These are phyloP conservation scores for Aspergillus uvarum DNA, from an alignment of 2,329 filamentous ascomycete genomes.

Conservation along the genomic window DNA sequence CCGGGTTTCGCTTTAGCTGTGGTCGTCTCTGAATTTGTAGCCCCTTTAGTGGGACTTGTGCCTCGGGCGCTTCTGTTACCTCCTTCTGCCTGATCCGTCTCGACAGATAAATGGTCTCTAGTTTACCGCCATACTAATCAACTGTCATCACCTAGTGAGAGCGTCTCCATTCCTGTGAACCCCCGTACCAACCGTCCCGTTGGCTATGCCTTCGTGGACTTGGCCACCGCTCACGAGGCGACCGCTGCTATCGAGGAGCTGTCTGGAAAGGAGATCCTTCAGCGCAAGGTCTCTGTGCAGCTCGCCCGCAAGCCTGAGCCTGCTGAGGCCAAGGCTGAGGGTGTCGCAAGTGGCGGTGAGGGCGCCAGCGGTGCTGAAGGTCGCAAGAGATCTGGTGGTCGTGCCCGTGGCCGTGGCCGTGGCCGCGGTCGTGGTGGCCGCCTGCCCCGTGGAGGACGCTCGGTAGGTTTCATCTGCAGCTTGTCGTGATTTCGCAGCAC, in stretches of 20 bases:
- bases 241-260: conserved; percentile 94
- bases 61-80: neutral
- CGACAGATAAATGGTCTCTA: no score
- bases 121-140: conserved; percentile 13
- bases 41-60: neutral
- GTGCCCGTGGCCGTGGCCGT: conserved; percentile 63
- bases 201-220: conserved; percentile 97
- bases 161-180: conserved; percentile 98
- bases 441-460: conserved; percentile 62
- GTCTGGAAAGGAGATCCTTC: conserved; percentile 94
- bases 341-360: conserved; percentile 70
- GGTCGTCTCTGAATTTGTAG: neutral
- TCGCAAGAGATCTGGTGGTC: conserved; percentile 62
- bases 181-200: conserved; percentile 97
- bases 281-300: conserved; percentile 99
- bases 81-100: neutral
- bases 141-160: conserved; percentile 66
- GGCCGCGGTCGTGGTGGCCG: conserved; percentile 68
- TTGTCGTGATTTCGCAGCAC: neutral
- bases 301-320: conserved; percentile 96
- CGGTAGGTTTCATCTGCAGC: conserved; percentile 43
- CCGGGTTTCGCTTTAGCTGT: no score
- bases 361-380: conserved; percentile 66
- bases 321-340: conserved; percentile 72
- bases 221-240: conserved; percentile 90